Evolutionary conservation across 2,329 filamentous ascomycete genomes (phyloP).

Genomic region (Fusarium abutilonis): DNA sequence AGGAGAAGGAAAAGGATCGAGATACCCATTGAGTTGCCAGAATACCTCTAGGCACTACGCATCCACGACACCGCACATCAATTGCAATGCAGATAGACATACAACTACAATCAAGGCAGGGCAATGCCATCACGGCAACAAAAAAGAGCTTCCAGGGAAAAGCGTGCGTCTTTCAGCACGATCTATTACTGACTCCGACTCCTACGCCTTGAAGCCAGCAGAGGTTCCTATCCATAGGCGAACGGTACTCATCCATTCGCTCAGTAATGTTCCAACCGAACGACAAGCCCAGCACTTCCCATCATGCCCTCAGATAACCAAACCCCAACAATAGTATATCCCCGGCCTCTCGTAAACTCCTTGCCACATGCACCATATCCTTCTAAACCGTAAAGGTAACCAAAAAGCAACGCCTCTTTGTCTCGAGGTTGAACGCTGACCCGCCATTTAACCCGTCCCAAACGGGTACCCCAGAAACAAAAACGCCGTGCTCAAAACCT

Average conservation of each 20-base stretch:
- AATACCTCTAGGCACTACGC: conserved; percentile 21
- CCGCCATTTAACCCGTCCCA: conserved; percentile 16
- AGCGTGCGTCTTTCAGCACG: conserved; percentile 45
- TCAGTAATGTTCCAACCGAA: conserved; percentile 45
- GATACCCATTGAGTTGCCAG: conserved; percentile 39
- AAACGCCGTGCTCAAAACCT: conserved; percentile 37
- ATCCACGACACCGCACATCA: conserved; percentile 10
- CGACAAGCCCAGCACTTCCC: conserved; percentile 36
- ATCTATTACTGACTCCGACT: conserved; percentile 43
- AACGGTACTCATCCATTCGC: conserved; percentile 43
- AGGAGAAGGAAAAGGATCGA: conserved; percentile 5
- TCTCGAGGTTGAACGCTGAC: conserved; percentile 16
- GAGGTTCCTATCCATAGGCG: conserved; percentile 40
- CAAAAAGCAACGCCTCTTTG: conserved; percentile 7
- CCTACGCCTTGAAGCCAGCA: conserved; percentile 43
- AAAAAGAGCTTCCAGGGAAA: conserved; percentile 23
- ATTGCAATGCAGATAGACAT: neutral
- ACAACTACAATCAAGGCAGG: neutral
- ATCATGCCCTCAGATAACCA: conserved; percentile 32
- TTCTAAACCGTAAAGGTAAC: conserved; percentile 8
- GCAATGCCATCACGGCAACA: neutral
- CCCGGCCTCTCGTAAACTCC: conserved; percentile 4
- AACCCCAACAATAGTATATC: conserved; percentile 33
- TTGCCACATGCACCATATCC: conserved; percentile 1
- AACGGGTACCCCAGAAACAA: conserved; percentile 15